phyloP scores from a whole-genome alignment of 352 stramenopile genomes.

The Phytophthora rubi region DNA sequence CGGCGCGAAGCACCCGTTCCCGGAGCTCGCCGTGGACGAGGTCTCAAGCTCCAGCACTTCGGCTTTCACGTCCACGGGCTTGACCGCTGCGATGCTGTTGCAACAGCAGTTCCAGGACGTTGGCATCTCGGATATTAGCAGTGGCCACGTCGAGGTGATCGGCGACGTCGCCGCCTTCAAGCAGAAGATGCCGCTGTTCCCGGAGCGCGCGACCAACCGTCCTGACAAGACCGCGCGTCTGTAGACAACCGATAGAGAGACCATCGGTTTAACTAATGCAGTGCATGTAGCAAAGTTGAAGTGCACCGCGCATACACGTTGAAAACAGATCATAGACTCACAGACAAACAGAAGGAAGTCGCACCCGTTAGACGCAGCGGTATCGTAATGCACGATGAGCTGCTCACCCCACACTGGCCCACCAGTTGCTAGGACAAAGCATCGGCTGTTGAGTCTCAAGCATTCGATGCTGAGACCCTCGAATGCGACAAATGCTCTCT shows the following conservation, averaged over 20 bases:
- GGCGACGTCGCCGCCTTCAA: constrained; percentile 66
- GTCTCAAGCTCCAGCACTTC: neutral
- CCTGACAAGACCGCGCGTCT: constrained; percentile 15
- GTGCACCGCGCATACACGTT: neutral
- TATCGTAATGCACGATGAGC: constrained; percentile 28
- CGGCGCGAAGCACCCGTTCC: constrained; percentile 57
- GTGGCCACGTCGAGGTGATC: constrained; percentile 40
- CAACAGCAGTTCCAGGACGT: constrained; percentile 24
- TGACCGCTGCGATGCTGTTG: constrained; percentile 49
- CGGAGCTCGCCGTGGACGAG: constrained; percentile 25
- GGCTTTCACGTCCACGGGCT: constrained; percentile 19
- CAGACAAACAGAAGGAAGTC: constrained; percentile 18
- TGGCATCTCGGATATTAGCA: neutral
- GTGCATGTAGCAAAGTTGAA: neutral
- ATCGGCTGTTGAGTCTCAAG: constrained; percentile 11
- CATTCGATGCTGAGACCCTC: neutral
- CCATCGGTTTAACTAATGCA: neutral
- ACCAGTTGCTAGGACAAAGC: constrained; percentile 4
- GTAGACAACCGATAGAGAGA: constrained; percentile 14
- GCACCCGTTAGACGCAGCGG: constrained; percentile 20
- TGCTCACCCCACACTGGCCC: neutral
- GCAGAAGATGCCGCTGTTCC: constrained; percentile 71
- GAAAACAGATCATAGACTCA: constrained; percentile 30
- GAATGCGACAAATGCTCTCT: constrained; percentile 11
- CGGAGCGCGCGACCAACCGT: constrained; percentile 44